Evolutionary conservation across 148 eudicot genomes (phyloP).

Genomic region (Rhododendron molle): DNA sequence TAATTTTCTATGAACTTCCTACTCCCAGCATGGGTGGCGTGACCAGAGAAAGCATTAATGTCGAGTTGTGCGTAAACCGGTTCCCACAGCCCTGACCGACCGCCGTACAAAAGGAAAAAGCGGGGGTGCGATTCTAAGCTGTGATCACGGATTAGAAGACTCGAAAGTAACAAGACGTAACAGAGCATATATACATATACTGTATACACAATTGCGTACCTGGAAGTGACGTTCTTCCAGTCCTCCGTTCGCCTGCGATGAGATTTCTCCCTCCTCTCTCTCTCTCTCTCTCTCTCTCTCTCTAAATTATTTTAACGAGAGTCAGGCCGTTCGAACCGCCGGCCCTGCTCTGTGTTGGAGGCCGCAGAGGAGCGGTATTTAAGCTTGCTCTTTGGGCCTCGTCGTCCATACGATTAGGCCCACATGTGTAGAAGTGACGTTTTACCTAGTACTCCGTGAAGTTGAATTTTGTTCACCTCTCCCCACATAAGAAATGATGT

Average conservation of each 20-base stretch:
- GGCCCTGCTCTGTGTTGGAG: neutral
- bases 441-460: too few relatives aligned
- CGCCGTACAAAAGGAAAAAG: too few relatives aligned
- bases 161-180: neutral
- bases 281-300: neutral
- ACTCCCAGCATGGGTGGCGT: too few relatives aligned
- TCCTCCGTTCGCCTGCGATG: neutral
- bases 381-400: neutral
- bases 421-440: neutral
- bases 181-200: neutral
- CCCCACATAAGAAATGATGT: too few relatives aligned
- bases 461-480: too few relatives aligned
- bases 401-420: neutral
- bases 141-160: neutral
- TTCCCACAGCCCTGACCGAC: too few relatives aligned
- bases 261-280: constrained; percentile 19
- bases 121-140: neutral
- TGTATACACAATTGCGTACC: neutral
- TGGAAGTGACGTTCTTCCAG: neutral
- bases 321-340: neutral
- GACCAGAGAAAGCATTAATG: too few relatives aligned
- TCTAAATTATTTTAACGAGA: neutral
- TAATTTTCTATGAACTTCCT: neutral
- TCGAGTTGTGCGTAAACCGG: too few relatives aligned
- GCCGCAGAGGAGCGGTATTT: neutral